These are phyloP conservation scores for Hanseniaspora occidentalis DNA, from an alignment of 805 yeast genomes.

Conservation along the genomic window DNA sequence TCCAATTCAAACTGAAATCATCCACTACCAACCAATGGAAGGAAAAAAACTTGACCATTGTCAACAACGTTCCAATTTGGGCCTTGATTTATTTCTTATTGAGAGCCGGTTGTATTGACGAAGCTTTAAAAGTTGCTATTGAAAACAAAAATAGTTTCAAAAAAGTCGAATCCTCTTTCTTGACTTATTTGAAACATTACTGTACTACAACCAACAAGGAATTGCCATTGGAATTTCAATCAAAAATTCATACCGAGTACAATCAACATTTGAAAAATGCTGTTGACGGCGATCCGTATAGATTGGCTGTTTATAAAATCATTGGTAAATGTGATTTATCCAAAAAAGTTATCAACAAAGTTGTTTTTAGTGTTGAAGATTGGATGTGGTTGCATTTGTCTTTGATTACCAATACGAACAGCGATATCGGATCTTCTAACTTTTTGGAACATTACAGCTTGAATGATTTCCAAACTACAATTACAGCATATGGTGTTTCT, in stretches of 20 bases:
- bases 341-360: conserved; percentile 53
- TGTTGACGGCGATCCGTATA: conserved; percentile 69
- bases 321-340: conserved; percentile 78
- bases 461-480: conserved; percentile 57
- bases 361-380: conserved; percentile 76
- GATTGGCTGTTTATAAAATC: conserved; percentile 80
- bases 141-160: conserved; percentile 61
- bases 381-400: conserved; percentile 93
- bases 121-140: conserved; percentile 58
- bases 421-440: conserved; percentile 33
- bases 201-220: conserved; percentile 39
- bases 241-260: conserved; percentile 66
- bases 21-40: conserved; percentile 35
- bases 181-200: conserved; percentile 63
- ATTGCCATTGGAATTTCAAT: conserved; percentile 54
- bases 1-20: conserved; percentile 34
- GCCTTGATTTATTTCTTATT: conserved; percentile 74
- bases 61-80: conserved; percentile 91
- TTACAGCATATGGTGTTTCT: conserved; percentile 59
- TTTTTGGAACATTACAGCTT: conserved; percentile 52
- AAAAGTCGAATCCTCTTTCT: conserved; percentile 76
- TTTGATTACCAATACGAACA: conserved; percentile 48
- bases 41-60: conserved; percentile 41
- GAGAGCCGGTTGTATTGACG: conserved; percentile 71
- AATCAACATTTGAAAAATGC: conserved; percentile 67